Evolutionary conservation across 768 basidiomycete species (phyloP).

Genomic region (Pulveroboletus sp.): DNA sequence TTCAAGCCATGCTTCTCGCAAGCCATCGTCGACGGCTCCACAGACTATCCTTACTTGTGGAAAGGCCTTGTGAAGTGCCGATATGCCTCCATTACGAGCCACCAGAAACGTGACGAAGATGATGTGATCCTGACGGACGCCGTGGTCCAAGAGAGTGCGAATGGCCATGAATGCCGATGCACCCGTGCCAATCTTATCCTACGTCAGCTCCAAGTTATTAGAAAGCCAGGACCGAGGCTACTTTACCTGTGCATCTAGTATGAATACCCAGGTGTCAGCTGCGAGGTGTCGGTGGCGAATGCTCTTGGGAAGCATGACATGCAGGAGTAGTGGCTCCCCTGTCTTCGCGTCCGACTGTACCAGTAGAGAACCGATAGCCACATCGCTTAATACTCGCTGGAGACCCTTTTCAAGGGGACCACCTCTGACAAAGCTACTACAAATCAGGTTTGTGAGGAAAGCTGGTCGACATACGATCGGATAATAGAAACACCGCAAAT

Average conservation of each 20-base stretch:
- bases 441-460: slow-evolving; percentile 1
- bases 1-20: slow-evolving; percentile 72
- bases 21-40: slow-evolving; percentile 73
- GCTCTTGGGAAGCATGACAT: slow-evolving; percentile 71
- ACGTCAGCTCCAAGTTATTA: neutral
- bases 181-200: slow-evolving; percentile 81
- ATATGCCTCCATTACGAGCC: slow-evolving; percentile 74
- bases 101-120: slow-evolving; percentile 89
- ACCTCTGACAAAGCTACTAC: slow-evolving; percentile 46
- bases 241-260: slow-evolving; percentile 81
- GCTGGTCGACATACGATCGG: slow-evolving; percentile 58
- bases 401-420: slow-evolving; percentile 90
- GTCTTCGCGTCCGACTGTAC: slow-evolving; percentile 83
- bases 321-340: slow-evolving; percentile 85
- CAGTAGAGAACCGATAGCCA: slow-evolving; percentile 81
- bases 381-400: slow-evolving; percentile 81
- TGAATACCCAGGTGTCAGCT: slow-evolving; percentile 70
- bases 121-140: slow-evolving; percentile 77
- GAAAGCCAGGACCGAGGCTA: neutral
- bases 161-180: slow-evolving; percentile 95
- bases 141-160: slow-evolving; percentile 88
- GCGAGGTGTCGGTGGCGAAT: slow-evolving; percentile 66
- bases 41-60: slow-evolving; percentile 81
- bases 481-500: slow-evolving; percentile 88
- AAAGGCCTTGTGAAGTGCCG: slow-evolving; percentile 76